phyloP scores from a whole-genome alignment of 192 early-diverging fungal genomes.

The Coemansia sp. region DNA sequence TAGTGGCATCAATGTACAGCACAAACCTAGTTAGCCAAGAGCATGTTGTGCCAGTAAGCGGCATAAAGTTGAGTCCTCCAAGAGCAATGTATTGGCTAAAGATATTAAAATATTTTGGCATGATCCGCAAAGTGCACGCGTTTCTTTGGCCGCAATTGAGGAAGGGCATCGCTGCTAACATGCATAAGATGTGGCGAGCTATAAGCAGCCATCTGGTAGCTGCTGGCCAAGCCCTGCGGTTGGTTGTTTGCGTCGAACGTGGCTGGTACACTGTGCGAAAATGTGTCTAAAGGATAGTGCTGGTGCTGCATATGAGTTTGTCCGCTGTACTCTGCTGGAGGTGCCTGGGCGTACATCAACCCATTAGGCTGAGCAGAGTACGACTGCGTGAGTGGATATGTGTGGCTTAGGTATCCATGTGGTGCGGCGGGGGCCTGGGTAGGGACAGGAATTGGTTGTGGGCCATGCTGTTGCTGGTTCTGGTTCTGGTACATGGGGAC shows the following conservation, averaged over 20 bases:
- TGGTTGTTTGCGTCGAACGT: constrained; percentile 10
- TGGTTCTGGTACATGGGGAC: neutral
- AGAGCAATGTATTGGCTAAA: neutral
- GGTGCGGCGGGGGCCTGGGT: neutral
- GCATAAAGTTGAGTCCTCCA: too few species aligned
- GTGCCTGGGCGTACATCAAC: neutral
- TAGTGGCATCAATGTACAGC: too few species aligned
- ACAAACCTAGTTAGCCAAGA: too few species aligned
- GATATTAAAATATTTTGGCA: neutral
- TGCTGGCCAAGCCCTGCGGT: neutral
- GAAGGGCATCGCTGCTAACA: neutral
- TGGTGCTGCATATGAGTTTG: neutral
- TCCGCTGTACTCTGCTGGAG: neutral
- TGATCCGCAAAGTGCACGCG: constrained; percentile 40
- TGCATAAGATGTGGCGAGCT: constrained; percentile 13
- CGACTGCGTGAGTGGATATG: neutral
- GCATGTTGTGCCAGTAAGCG: too few species aligned
- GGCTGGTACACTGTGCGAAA: constrained; percentile 24
- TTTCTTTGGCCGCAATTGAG: constrained; percentile 23
- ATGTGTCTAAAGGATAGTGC: neutral
- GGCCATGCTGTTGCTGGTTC: constrained; percentile 12
- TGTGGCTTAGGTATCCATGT: neutral
- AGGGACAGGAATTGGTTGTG: neutral
- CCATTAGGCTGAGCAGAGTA: neutral
- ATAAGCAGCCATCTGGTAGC: neutral